These are phyloP conservation scores for Lentinula aciculospora DNA, from an alignment of 768 basidiomycete genomes.

Conservation along the genomic window DNA sequence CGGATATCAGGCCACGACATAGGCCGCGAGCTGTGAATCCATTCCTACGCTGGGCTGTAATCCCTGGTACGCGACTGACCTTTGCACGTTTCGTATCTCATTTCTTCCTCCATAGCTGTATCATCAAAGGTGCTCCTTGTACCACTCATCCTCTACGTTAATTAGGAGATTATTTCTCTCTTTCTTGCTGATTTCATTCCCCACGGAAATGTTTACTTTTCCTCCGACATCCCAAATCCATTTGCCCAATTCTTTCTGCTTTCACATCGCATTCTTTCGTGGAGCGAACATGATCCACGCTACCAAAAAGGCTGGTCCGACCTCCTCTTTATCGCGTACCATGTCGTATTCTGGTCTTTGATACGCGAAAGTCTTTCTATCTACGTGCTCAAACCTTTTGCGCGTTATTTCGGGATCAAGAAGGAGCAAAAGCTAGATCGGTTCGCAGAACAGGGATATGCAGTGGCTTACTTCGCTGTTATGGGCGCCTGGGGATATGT, in stretches of 20 bases:
- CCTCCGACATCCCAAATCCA: slow-evolving; percentile 39
- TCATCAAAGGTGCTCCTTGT: slow-evolving; percentile 43
- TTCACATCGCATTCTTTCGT: slow-evolving; percentile 37
- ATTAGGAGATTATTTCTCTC: slow-evolving; percentile 30
- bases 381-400: slow-evolving; percentile 4
- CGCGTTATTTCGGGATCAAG: slow-evolving; percentile 40
- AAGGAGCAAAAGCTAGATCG: slow-evolving; percentile 51
- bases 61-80: slow-evolving; percentile 9
- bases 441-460: slow-evolving; percentile 73
- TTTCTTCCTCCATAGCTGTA: neutral
- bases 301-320: slow-evolving; percentile 55
- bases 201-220: slow-evolving; percentile 16
- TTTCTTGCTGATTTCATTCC: neutral
- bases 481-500: slow-evolving; percentile 55
- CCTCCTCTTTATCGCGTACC: slow-evolving; percentile 53
- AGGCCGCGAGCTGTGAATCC: neutral
- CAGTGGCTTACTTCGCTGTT: slow-evolving; percentile 50
- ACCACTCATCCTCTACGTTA: slow-evolving; percentile 35
- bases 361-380: slow-evolving; percentile 50
- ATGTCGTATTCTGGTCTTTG: slow-evolving; percentile 68
- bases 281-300: slow-evolving; percentile 29
- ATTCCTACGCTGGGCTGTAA: slow-evolving; percentile 1
- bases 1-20: neutral
- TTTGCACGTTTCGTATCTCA: neutral
- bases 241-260: slow-evolving; percentile 52